Conservation (phyloP, 805 yeast species). For the Starmerella bombicola region DNA sequence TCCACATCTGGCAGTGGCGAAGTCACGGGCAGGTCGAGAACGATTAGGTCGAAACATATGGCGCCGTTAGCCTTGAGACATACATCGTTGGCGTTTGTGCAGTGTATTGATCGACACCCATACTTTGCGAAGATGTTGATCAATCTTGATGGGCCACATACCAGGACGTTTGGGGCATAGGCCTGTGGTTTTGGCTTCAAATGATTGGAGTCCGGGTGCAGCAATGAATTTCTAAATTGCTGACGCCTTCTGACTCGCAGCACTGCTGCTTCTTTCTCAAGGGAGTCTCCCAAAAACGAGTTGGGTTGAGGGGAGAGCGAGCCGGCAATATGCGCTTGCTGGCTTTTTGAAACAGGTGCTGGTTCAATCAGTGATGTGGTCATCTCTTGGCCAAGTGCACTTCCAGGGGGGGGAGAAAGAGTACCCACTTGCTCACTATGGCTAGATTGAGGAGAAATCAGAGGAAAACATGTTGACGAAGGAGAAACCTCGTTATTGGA, state of each 20-base stretch:
- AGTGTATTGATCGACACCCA: slow-evolving; percentile 72
- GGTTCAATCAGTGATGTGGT: neutral
- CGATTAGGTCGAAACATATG: slow-evolving; percentile 70
- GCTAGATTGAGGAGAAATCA: neutral
- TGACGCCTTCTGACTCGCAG: slow-evolving; percentile 18
- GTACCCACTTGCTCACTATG: neutral
- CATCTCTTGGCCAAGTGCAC: neutral
- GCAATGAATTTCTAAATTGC: slow-evolving; percentile 16
- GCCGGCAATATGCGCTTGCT: neutral
- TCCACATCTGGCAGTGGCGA: slow-evolving; percentile 13
- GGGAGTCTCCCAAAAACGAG: slow-evolving; percentile 7
- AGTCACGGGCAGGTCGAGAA: slow-evolving; percentile 36
- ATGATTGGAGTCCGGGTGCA: neutral
- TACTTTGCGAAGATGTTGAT: slow-evolving; percentile 48
- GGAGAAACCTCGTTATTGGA: neutral
- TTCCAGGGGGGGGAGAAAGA: neutral
- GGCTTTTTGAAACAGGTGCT: neutral
- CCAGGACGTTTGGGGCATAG: slow-evolving; percentile 38
- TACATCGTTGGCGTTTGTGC: slow-evolving; percentile 64
- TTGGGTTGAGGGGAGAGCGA: neutral
- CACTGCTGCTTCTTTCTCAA: slow-evolving; percentile 17
- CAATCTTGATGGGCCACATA: slow-evolving; percentile 67
- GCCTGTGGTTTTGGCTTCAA: neutral
- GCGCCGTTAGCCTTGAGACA: slow-evolving; percentile 42
- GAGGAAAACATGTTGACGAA: neutral